phyloP scores from a whole-genome alignment of 768 basidiomycete species.

The Porphyrellus cyaneotinctus region DNA sequence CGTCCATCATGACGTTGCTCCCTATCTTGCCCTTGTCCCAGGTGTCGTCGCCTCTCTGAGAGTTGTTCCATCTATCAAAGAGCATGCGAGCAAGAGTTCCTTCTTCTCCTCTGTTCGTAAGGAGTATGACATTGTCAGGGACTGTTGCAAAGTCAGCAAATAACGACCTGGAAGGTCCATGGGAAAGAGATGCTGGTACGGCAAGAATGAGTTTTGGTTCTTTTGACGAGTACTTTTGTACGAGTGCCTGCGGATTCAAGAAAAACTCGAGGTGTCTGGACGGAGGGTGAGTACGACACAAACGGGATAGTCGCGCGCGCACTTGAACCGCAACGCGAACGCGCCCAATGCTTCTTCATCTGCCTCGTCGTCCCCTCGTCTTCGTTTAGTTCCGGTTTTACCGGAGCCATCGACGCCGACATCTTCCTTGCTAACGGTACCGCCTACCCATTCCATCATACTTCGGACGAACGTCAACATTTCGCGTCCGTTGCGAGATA shows the following conservation, averaged over 20 bases:
- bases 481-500: conserved; percentile 86
- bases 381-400: conserved; percentile 47
- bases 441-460: conserved; percentile 99
- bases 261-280: conserved; percentile 89
- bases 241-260: conserved; percentile 71
- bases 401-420: conserved; percentile 73
- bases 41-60: conserved; percentile 74
- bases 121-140: conserved; percentile 80
- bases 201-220: conserved; percentile 93
- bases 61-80: conserved; percentile 82
- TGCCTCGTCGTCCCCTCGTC: conserved; percentile 62
- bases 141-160: conserved; percentile 84
- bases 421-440: conserved; percentile 89
- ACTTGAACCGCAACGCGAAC: conserved; percentile 87
- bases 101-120: conserved; percentile 76
- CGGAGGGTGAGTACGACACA: background rate
- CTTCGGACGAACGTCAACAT: conserved; percentile 92
- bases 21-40: conserved; percentile 93
- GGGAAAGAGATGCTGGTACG: conserved; percentile 87
- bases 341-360: conserved; percentile 85
- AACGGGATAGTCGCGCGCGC: conserved; percentile 21
- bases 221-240: conserved; percentile 78
- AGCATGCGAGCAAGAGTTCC: conserved; percentile 75
- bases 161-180: conserved; percentile 83
- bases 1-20: conserved; percentile 77